Conservation (phyloP, 495 filamentous ascomycete species). For the Platismatia glauca region DNA sequence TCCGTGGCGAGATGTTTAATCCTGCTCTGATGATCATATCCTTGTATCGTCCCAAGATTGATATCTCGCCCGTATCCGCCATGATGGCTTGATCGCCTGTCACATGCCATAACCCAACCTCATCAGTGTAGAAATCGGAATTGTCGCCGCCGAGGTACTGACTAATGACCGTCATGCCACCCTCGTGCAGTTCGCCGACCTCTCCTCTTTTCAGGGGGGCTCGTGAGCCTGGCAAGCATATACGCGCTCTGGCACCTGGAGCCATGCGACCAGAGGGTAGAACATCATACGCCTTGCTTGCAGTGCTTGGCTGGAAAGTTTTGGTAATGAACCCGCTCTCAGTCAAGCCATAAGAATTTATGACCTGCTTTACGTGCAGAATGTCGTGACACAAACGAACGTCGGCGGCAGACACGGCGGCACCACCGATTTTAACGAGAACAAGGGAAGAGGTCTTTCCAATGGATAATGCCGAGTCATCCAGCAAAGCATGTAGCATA, state of each 20-base stretch:
- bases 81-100: conserved; percentile 41
- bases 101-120: conserved; percentile 30
- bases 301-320: conserved; percentile 17
- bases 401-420: conserved; percentile 26
- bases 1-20: conserved; percentile 36
- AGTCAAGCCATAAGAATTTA: conserved; percentile 37
- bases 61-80: conserved; percentile 28
- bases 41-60: conserved; percentile 39
- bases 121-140: conserved; percentile 32
- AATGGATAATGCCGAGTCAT: conserved; percentile 19
- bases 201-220: conserved; percentile 24
- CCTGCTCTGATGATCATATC: conserved; percentile 44
- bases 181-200: conserved; percentile 37
- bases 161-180: conserved; percentile 26
- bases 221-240: conserved; percentile 29
- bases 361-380: conserved; percentile 27
- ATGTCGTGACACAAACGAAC: conserved; percentile 25
- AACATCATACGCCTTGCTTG: conserved; percentile 19
- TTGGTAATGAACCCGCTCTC: conserved; percentile 31
- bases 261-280: conserved; percentile 27
- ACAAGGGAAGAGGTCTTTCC: conserved; percentile 24
- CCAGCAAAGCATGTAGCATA: conserved; percentile 29
- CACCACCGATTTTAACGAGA: conserved; percentile 27
- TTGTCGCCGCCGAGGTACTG: conserved; percentile 27
- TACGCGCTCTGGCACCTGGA: conserved; percentile 29